Evolutionary conservation across 345 rosid species (phyloP).

Genomic region (Heritiera fomes): DNA sequence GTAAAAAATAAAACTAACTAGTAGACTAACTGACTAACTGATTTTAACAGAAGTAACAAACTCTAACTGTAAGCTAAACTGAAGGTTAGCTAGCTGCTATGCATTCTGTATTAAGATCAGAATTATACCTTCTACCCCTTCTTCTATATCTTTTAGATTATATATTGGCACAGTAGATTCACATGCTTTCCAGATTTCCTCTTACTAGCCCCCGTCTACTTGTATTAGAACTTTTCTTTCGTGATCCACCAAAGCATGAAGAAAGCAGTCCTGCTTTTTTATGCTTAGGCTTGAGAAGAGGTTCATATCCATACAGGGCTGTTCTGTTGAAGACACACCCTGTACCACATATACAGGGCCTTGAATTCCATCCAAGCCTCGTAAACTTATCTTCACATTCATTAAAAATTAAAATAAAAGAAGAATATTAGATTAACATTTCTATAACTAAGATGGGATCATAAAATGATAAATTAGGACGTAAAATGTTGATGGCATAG

Average conservation of each 20-base stretch:
- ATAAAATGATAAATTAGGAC: background rate
- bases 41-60: too few relatives aligned
- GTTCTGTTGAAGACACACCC: slow-evolving; percentile 96
- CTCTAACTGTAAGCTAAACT: too few relatives aligned
- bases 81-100: too few relatives aligned
- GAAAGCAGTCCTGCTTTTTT: slow-evolving; percentile 55
- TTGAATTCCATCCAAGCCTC: slow-evolving; percentile 97
- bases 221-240: slow-evolving; percentile 44
- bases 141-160: slow-evolving; percentile 19
- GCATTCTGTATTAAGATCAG: background rate
- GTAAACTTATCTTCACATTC: slow-evolving; percentile 69
- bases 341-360: slow-evolving; percentile 96
- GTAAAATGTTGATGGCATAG: background rate
- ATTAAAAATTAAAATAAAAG: too few relatives aligned
- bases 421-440: background rate
- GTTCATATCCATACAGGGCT: slow-evolving; percentile 89
- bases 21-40: too few relatives aligned
- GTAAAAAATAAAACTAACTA: too few relatives aligned
- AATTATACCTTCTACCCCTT: slow-evolving; percentile 11
- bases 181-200: slow-evolving; percentile 24
- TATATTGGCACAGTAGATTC: slow-evolving; percentile 1
- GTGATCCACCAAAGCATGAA: slow-evolving; percentile 76
- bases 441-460: slow-evolving; percentile 1
- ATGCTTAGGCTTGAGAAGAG: slow-evolving; percentile 81
- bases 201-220: slow-evolving; percentile 32